These are phyloP conservation scores for Tetraselmis chui DNA, from an alignment of 139 green algal genomes.

Conservation along the genomic window DNA sequence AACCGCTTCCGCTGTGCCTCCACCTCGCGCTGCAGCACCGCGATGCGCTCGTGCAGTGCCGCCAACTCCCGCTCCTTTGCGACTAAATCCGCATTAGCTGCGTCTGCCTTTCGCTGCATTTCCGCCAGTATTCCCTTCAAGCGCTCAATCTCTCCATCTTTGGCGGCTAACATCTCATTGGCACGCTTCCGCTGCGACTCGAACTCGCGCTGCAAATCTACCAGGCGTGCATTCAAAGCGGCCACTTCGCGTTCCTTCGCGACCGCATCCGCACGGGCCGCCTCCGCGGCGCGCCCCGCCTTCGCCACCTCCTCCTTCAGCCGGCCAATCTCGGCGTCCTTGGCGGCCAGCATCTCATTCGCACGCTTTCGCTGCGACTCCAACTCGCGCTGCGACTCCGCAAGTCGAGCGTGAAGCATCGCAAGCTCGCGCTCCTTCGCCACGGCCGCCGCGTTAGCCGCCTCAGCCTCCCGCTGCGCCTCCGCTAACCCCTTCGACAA, in stretches of 20 bases:
- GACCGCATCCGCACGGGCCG: not conserved
- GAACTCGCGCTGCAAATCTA: not conserved
- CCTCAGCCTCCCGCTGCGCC: not conserved
- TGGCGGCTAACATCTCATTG: not conserved
- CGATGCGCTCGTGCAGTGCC: not conserved
- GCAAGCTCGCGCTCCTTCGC: not conserved
- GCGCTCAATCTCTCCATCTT: not conserved
- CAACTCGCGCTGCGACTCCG: not conserved
- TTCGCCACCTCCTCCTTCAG: not conserved
- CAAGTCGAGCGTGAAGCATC: not conserved
- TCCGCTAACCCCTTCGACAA: not conserved
- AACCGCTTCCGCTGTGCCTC: not conserved
- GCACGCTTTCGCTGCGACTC: not conserved
- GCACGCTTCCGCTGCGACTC: not conserved
- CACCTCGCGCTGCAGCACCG: not conserved
- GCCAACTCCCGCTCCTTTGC: not conserved
- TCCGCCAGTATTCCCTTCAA: not conserved
- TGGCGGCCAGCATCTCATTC: not conserved
- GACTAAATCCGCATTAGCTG: not conserved
- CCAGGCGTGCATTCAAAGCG: not conserved
- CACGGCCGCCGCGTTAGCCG: not conserved
- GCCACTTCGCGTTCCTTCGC: not conserved
- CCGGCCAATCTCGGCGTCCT: not conserved
- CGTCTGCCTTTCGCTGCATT: not conserved
- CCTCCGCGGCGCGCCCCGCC: no score